These are phyloP conservation scores for Aspergillus cavernicola DNA, from an alignment of 495 filamentous ascomycete genomes.

Conservation along the genomic window DNA sequence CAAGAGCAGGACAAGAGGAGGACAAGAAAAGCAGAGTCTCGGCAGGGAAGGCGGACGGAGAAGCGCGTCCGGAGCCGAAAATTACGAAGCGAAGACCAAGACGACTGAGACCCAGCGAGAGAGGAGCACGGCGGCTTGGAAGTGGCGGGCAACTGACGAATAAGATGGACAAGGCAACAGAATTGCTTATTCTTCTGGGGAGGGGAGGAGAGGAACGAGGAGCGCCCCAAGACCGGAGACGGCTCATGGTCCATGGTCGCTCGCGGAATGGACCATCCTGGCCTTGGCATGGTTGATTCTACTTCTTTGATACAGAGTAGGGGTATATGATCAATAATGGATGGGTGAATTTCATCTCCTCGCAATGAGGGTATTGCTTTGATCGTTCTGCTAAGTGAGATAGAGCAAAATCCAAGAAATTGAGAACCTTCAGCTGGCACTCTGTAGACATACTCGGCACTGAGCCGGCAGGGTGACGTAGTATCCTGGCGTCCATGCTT, in stretches of 20 bases:
- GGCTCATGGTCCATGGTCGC: background rate
- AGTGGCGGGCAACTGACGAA: slow-evolving; percentile 8
- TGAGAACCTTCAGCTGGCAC: no score
- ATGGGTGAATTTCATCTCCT: no score
- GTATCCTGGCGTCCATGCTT: no score
- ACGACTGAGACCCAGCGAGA: slow-evolving; percentile 12
- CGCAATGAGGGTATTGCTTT: no score
- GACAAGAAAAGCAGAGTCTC: slow-evolving; percentile 14
- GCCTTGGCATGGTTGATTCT: no score
- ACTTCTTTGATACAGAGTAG: no score
- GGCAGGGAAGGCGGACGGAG: slow-evolving; percentile 12
- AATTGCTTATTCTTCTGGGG: slow-evolving; percentile 13
- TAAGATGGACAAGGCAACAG: background rate
- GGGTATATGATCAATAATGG: no score
- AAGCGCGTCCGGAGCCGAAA: slow-evolving; percentile 6
- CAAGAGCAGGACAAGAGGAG: slow-evolving; percentile 17
- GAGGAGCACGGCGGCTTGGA: slow-evolving; percentile 13
- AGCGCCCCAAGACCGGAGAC: background rate
- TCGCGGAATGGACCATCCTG: background rate
- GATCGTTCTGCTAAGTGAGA: no score
- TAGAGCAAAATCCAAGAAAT: no score
- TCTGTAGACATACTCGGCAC: no score
- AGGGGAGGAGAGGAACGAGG: slow-evolving; percentile 9
- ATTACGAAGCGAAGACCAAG: slow-evolving; percentile 17
- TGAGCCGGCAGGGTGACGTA: background rate